Percentiles rank a stretch among this genome's conserved stretches.
Evolutionary conservation across 805 yeast genomes (phyloP).

Genomic region (Pichia manshurica): DNA sequence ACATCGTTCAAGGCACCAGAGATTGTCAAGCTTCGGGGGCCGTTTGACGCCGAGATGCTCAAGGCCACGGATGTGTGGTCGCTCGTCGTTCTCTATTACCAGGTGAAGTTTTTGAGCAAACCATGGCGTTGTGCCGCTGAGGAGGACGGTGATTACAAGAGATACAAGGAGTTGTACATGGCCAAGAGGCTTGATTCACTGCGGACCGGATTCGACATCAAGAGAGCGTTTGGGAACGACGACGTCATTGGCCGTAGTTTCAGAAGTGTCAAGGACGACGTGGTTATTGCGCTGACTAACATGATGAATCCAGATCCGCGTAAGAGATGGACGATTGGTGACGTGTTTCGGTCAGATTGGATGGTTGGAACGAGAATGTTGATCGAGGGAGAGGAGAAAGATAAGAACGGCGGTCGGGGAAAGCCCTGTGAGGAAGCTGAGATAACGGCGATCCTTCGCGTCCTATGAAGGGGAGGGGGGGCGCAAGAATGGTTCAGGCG

Average conservation of each 20-base stretch:
- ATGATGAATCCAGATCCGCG: conserved; percentile 29
- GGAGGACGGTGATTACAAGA: conserved; percentile 23
- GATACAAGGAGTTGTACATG: conserved; percentile 17
- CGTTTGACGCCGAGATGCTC: conserved; percentile 19
- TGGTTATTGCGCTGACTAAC: conserved; percentile 16
- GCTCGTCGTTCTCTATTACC: conserved; percentile 44
- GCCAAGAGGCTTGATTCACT: conserved; percentile 12
- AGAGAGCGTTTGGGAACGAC: conserved; percentile 8
- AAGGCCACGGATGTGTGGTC: conserved; percentile 47
- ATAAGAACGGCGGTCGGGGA: neutral
- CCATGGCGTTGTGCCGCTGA: conserved; percentile 44
- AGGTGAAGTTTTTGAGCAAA: conserved; percentile 36
- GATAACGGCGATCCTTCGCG: too few relatives aligned
- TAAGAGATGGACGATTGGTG: conserved; percentile 19
- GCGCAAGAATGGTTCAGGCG: too few relatives aligned
- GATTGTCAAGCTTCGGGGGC: neutral
- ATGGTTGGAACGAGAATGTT: conserved; percentile 24
- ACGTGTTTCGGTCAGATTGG: conserved; percentile 28
- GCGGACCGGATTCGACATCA: conserved; percentile 19
- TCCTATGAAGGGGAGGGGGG: too few relatives aligned
- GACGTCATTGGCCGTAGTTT: conserved; percentile 10
- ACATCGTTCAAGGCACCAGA: conserved; percentile 53
- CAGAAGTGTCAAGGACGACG: conserved; percentile 13
- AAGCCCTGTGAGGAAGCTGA: too few relatives aligned
- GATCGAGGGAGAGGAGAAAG: conserved; percentile 16